Percentiles rank a stretch among this genome's conserved stretches.
These are phyloP conservation scores for Pleoardoris graminearum DNA, from an alignment of 2,329 filamentous ascomycete genomes.

Conservation along the genomic window DNA sequence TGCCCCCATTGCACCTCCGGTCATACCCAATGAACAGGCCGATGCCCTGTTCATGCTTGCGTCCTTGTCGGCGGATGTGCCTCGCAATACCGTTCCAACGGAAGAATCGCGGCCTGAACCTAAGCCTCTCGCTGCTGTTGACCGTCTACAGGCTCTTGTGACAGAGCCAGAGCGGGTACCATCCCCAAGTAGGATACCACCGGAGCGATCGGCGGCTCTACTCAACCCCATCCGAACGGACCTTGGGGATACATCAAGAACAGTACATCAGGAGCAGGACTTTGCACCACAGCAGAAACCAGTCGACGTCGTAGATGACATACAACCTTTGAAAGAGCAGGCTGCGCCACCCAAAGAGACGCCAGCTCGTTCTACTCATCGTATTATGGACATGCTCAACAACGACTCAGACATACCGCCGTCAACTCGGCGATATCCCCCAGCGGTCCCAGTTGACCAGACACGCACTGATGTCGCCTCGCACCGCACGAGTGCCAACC, in stretches of 20 bases:
- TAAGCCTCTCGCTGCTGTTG: constrained; percentile 4
- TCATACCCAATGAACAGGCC: constrained; percentile 49
- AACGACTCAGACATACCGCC: constrained; percentile 38
- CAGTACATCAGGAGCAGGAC: constrained; percentile 12
- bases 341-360: constrained; percentile 23
- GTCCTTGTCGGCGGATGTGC: constrained; percentile 35
- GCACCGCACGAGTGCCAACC: constrained; percentile 13
- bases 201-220: not conserved
- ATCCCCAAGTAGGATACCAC: constrained; percentile 20
- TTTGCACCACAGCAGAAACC: constrained; percentile 8
- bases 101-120: constrained; percentile 13
- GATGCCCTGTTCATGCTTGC: constrained; percentile 46
- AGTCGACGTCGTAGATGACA: constrained; percentile 16
- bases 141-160: constrained; percentile 19
- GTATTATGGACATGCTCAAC: constrained; percentile 45
- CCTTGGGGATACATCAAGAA: constrained; percentile 24
- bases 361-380: constrained; percentile 38
- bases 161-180: constrained; percentile 18
- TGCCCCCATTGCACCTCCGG: constrained; percentile 24
- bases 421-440: constrained; percentile 24
- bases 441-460: constrained; percentile 19
- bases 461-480: constrained; percentile 19
- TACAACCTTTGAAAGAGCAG: constrained; percentile 9
- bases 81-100: constrained; percentile 14
- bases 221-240: constrained; percentile 20